These are phyloP conservation scores for Haplographium delicatum DNA, from an alignment of 495 filamentous ascomycete genomes.

Conservation along the genomic window DNA sequence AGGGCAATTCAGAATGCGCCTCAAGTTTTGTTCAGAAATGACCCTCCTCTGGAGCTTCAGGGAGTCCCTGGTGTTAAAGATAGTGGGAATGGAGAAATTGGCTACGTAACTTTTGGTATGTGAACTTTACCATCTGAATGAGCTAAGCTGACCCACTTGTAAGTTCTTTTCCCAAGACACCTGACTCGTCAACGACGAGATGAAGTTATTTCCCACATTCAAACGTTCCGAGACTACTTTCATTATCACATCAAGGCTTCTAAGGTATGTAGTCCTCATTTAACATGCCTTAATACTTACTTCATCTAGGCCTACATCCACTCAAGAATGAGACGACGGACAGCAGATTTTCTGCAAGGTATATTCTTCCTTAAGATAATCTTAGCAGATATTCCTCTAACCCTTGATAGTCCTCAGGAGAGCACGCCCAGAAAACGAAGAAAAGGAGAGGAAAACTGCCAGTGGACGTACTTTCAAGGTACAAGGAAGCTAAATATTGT, in stretches of 20 bases:
- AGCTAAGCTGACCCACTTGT: constrained; percentile 17
- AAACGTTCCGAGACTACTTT: constrained; percentile 99
- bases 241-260: constrained; percentile 99
- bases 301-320: constrained; percentile 81
- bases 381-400: constrained; percentile 27
- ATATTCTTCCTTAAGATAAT: neutral
- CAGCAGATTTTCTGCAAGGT: constrained; percentile 97
- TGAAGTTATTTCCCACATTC: constrained; percentile 96
- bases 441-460: constrained; percentile 97
- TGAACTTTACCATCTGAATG: neutral
- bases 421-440: constrained; percentile 89
- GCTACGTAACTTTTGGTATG: constrained; percentile 96
- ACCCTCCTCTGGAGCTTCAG: constrained; percentile 87
- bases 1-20: constrained; percentile 96
- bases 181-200: constrained; percentile 82
- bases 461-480: constrained; percentile 81
- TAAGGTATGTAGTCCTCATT: constrained; percentile 52
- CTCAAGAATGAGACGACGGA: constrained; percentile 92
- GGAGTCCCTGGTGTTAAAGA: constrained; percentile 76
- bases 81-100: constrained; percentile 71
- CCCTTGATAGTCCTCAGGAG: constrained; percentile 66
- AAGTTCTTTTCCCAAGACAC: constrained; percentile 94
- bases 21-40: constrained; percentile 94
- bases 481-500: constrained; percentile 20
- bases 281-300: constrained; percentile 5